Percentiles rank a stretch among this genome's conserved stretches.
phyloP scores from a whole-genome alignment of 2,329 filamentous ascomycete genomes.

The Sporothrix brasiliensis region DNA sequence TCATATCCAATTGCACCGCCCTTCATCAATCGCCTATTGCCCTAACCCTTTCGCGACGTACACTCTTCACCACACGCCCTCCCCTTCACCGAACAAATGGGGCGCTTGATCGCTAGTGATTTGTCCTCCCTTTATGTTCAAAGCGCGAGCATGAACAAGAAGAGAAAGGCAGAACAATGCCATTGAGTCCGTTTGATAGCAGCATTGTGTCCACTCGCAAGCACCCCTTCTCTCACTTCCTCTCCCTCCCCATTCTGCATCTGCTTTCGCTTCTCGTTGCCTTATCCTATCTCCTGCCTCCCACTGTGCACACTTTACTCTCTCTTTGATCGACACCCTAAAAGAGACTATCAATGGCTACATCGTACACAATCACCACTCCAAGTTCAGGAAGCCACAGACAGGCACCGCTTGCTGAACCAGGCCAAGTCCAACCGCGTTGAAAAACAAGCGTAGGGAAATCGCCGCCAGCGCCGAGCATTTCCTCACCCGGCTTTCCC shows the following conservation, averaged over 20 bases:
- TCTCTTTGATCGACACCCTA: constrained; percentile 28
- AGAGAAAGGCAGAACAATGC: background rate
- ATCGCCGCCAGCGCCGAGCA: constrained; percentile 13
- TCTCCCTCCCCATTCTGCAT: background rate
- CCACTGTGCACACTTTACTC: background rate
- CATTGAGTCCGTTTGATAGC: constrained; percentile 13
- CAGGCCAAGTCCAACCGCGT: constrained; percentile 23
- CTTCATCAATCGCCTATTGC: constrained; percentile 8
- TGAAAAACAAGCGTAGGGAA: constrained; percentile 16
- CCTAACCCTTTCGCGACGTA: background rate
- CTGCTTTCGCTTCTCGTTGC: background rate
- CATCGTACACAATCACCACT: background rate
- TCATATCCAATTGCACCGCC: background rate
- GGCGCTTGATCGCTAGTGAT: constrained; percentile 17
- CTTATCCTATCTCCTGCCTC: background rate
- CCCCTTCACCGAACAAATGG: constrained; percentile 27
- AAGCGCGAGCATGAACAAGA: background rate
- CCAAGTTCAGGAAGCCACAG: background rate
- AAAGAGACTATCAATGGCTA: constrained; percentile 11
- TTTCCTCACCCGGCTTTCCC: background rate
- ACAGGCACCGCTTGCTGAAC: constrained; percentile 16
- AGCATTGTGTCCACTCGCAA: background rate
- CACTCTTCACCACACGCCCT: constrained; percentile 22
- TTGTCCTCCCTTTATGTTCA: background rate
- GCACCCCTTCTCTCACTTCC: background rate